Evolutionary conservation across 495 filamentous ascomycete species (phyloP), one percentile per base, ranked within the genome.

Genomic region (Penicillium arizonense): DNA sequence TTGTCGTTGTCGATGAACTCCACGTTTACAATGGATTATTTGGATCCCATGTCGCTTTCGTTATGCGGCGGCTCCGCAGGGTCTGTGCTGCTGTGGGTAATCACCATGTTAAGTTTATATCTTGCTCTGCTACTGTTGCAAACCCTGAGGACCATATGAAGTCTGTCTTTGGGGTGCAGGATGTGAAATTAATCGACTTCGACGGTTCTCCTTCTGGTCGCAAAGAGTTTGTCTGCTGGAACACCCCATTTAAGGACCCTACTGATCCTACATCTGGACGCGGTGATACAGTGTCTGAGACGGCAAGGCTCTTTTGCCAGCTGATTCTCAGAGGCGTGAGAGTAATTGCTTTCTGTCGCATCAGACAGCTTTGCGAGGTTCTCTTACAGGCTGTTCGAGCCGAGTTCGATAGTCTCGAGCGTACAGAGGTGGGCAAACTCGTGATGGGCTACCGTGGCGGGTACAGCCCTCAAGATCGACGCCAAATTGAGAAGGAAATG

Each of bases 191-290:
- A 34, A 84, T 89, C 2, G 90, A 96, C 71, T 91, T 90, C 67
- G 94, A 97, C 61, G 94, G 94, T 3, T 96, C 91, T 3, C 95
- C 94, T 1, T 89, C 90, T 10, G 94, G 94, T 6, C 78, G 90
- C 23, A 99, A 99, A 61, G 91, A 96, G 64, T 97, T 97, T 50
- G 69, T 99, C 7, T 96, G 91, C 71, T 99, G 94, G 94, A 97
- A 97, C 56, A 96, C 95, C 2, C 95, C 94, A 3, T 96, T 86
- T 73, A 96, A 90, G 73, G 94, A 96, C 61, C 89, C 91, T 2
- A 74, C 76, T 7, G 94, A 97, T 67, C 90, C 91, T 10, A 81
- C 87, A 0, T 94, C 88, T 50, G 93, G 93, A 6, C 83, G 94
- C 34, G 91, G 87, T 24, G 87, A 93, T 67, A 86, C 84, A 20